Conservation (phyloP, 2,329 filamentous ascomycete genomes). For the Xylariomycetidae sp. region DNA sequence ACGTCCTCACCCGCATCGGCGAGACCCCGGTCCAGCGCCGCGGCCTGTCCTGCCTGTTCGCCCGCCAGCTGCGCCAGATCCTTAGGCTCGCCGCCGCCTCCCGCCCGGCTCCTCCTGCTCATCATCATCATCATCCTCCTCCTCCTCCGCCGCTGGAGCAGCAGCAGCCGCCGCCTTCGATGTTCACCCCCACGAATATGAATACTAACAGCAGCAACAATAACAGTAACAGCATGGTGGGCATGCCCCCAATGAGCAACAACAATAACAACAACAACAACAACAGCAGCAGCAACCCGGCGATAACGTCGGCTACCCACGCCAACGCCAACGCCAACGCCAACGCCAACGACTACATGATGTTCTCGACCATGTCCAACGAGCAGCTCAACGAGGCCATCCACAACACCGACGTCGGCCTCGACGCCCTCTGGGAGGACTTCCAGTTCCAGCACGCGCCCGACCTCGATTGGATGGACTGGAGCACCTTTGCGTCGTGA, state of each 20-base stretch:
- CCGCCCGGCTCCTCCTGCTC: too few relatives aligned
- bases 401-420: constrained; percentile 27
- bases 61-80: constrained; percentile 46
- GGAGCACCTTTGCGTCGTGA: constrained; percentile 15
- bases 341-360: constrained; percentile 22
- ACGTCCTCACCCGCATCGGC: constrained; percentile 63
- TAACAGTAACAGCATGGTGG: constrained; percentile 17
- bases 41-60: constrained; percentile 57
- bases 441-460: constrained; percentile 28
- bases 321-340: constrained; percentile 5
- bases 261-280: too few relatives aligned
- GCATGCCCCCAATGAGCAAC: constrained; percentile 18
- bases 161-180: too few relatives aligned
- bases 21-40: constrained; percentile 59
- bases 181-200: constrained; percentile 13
- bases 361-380: constrained; percentile 30
- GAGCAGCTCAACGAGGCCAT: constrained; percentile 29
- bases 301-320: too few relatives aligned
- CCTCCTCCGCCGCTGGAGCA: too few relatives aligned
- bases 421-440: constrained; percentile 27
- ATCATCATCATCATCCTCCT: too few relatives aligned
- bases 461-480: constrained; percentile 31
- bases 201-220: constrained; percentile 5
- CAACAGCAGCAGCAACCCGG: constrained; percentile 11
- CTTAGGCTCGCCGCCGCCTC: constrained; percentile 29